Conservation (phyloP, 2,329 filamentous ascomycete genomes). For the Xylaria sp. region DNA sequence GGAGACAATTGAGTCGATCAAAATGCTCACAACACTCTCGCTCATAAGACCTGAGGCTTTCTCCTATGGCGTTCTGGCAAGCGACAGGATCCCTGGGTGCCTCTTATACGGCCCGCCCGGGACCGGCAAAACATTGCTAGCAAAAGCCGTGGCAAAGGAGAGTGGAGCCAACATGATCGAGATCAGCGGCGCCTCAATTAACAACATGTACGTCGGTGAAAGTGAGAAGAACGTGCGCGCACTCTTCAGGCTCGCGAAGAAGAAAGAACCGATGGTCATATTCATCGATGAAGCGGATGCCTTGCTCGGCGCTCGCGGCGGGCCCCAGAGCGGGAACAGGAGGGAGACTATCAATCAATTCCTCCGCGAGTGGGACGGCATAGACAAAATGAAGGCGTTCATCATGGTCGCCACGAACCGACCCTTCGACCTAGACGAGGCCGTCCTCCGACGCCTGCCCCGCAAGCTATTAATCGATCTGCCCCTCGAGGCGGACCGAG, state of each 20-base stretch:
- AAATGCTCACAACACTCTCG: constrained; percentile 86
- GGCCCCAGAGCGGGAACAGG: constrained; percentile 71
- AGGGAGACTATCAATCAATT: constrained; percentile 97
- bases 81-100: constrained; percentile 87
- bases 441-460: constrained; percentile 77
- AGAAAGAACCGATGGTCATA: constrained; percentile 88
- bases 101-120: constrained; percentile 88
- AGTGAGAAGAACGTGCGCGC: constrained; percentile 95
- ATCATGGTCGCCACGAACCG: constrained; percentile 98
- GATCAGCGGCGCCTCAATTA: constrained; percentile 87
- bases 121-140: constrained; percentile 73
- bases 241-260: constrained; percentile 88
- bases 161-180: constrained; percentile 78
- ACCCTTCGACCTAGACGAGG: constrained; percentile 92
- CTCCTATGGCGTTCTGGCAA: constrained; percentile 89
- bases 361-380: constrained; percentile 93
- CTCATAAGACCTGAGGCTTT: constrained; percentile 92
- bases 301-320: constrained; percentile 79
- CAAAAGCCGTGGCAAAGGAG: constrained; percentile 72
- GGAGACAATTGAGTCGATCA: constrained; percentile 85
- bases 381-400: constrained; percentile 81
- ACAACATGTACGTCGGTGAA: constrained; percentile 96
- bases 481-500: constrained; percentile 68
- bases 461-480: constrained; percentile 76
- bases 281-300: constrained; percentile 98